A percentile compares a stretch with the other conserved stretches of the same genome.
These are phyloP conservation scores for Tilletia indica DNA, from an alignment of 1,284 basidiomycete genomes.

Conservation along the genomic window DNA sequence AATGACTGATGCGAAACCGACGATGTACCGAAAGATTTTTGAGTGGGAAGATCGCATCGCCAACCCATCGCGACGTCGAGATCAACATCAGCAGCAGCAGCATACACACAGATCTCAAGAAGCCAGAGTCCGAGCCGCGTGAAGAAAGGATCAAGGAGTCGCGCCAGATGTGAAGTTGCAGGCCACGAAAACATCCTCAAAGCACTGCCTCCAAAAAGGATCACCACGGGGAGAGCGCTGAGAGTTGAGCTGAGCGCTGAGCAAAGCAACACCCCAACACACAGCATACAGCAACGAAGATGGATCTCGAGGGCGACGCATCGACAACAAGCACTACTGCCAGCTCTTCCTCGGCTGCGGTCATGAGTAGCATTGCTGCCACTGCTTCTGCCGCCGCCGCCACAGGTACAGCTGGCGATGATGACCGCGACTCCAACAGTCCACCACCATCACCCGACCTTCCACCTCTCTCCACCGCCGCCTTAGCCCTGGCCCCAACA, in stretches of 20 bases:
- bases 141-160: too few species aligned
- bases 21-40: neutral
- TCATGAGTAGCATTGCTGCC: neutral
- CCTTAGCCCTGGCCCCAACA: neutral
- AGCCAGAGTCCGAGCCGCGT: too few species aligned
- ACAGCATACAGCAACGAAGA: neutral
- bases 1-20: neutral
- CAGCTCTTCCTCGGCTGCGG: neutral
- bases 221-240: too few species aligned
- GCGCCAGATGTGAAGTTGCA: too few species aligned
- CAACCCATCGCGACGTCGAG: neutral
- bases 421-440: neutral
- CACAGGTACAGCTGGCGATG: too few species aligned
- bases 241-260: too few species aligned
- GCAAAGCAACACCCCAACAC: too few species aligned
- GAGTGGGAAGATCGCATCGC: neutral
- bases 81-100: too few species aligned
- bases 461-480: neutral
- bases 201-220: too few species aligned
- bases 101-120: too few species aligned
- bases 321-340: neutral
- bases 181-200: too few species aligned
- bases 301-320: conserved; percentile 2
- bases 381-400: neutral
- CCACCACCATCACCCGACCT: neutral